phyloP scores from a whole-genome alignment of 345 rosid species.

The Brassica nigra region DNA sequence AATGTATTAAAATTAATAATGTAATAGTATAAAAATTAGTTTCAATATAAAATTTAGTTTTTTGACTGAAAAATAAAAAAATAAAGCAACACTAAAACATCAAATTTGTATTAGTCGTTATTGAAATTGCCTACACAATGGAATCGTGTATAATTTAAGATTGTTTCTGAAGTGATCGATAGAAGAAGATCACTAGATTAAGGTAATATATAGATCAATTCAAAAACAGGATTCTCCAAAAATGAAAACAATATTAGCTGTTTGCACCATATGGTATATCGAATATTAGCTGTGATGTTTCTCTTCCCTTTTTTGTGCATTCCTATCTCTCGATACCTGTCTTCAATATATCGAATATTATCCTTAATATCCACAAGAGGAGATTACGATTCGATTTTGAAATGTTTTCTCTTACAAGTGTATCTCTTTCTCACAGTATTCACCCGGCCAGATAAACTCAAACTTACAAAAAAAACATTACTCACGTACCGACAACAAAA shows the following conservation, averaged over 20 bases:
- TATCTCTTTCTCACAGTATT: neutral
- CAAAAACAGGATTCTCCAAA: neutral
- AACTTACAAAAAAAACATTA: neutral
- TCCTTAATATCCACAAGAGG: neutral
- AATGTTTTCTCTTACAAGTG: neutral
- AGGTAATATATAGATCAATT: neutral
- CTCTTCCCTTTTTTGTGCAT: neutral
- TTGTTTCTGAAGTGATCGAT: neutral
- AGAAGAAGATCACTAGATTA: neutral
- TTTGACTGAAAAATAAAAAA: no score
- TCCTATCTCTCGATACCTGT: neutral
- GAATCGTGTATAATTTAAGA: no score
- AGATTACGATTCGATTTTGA: conserved; percentile 9
- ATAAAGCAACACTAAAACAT: no score
- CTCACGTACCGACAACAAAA: conserved; percentile 12
- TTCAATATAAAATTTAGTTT: no score
- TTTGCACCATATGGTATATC: conserved; percentile 24
- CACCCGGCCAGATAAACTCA: conserved; percentile 7
- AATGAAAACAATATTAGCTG: conserved; percentile 28
- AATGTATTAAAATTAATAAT: no score
- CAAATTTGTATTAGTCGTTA: no score
- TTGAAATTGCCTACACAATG: no score
- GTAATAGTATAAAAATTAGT: no score
- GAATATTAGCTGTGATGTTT: conserved; percentile 35
- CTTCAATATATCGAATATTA: neutral